phyloP scores from a whole-genome alignment of 768 basidiomycete species.

The Trametes elegans region DNA sequence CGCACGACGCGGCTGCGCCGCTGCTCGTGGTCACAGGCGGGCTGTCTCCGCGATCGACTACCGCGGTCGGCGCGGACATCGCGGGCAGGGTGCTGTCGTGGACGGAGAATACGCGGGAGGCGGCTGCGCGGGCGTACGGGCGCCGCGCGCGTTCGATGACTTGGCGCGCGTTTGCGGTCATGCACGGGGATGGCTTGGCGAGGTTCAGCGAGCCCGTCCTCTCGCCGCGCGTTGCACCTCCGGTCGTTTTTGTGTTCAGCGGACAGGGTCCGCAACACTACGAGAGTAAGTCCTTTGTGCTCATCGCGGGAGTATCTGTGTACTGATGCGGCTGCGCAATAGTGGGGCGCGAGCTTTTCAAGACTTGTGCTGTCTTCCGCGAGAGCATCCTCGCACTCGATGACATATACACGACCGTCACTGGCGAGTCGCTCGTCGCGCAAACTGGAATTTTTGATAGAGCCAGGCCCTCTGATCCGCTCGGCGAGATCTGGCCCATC shows the following conservation, averaged over 20 bases:
- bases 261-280: conserved; percentile 42
- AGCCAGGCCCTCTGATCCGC: conserved; percentile 19
- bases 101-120: not conserved
- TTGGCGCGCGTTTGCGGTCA: conserved; percentile 9
- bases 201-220: conserved; percentile 2
- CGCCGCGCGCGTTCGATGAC: conserved; percentile 14
- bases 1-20: not conserved
- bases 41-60: conserved; percentile 9
- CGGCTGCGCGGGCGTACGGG: not conserved
- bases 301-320: not conserved
- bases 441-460: conserved; percentile 37
- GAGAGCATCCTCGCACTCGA: conserved; percentile 40
- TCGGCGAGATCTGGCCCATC: conserved; percentile 32
- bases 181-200: not conserved
- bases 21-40: conserved; percentile 8
- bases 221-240: conserved; percentile 3
- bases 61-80: not conserved
- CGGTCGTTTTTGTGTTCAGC: conserved; percentile 39
- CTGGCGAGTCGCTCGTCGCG: conserved; percentile 37
- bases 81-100: not conserved
- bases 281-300: conserved; percentile 28
- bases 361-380: conserved; percentile 36
- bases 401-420: conserved; percentile 28
- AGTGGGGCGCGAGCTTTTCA: conserved; percentile 41
- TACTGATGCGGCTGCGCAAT: not conserved